Evolutionary conservation across 2,329 filamentous ascomycete species (phyloP).

Genomic region (Diaporthe ampelina): DNA sequence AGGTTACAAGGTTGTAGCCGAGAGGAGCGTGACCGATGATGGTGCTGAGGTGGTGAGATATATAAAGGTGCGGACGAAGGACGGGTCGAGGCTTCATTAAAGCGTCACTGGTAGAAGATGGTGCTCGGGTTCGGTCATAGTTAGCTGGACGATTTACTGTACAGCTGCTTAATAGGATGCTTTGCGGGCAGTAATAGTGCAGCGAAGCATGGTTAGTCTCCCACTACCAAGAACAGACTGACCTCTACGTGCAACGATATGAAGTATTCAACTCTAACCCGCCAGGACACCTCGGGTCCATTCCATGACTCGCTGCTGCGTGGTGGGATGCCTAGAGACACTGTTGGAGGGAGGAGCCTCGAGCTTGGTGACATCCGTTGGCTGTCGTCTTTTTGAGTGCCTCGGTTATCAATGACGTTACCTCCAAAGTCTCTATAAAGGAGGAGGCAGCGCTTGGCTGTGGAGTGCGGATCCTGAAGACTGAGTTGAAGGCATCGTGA

Average conservation of each 20-base stretch:
- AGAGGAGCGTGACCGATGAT: constrained; percentile 56
- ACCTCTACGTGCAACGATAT: too few species aligned
- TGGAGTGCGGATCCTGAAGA: background rate
- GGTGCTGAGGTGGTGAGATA: constrained; percentile 59
- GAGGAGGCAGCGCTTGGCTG: background rate
- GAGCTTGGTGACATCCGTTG: background rate
- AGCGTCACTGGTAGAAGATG: too few species aligned
- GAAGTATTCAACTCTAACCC: too few species aligned
- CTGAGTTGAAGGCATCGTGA: constrained; percentile 26
- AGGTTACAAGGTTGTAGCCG: constrained; percentile 63
- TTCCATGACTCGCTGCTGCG: constrained; percentile 1
- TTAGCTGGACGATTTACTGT: background rate
- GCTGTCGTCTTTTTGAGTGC: background rate
- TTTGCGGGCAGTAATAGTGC: background rate
- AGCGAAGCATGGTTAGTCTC: background rate
- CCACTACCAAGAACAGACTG: too few species aligned
- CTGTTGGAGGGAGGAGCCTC: too few species aligned
- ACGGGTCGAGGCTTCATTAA: background rate
- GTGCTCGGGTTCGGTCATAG: background rate
- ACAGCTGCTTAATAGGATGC: background rate
- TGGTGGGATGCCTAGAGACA: background rate
- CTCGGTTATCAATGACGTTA: background rate
- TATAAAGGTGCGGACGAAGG: constrained; percentile 45
- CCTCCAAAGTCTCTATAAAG: background rate
- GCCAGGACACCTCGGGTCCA: too few species aligned